Percentiles rank a stretch among this genome's conserved stretches.
Evolutionary conservation across 768 basidiomycete genomes (phyloP).

Genomic region (Lyophyllum atratum): DNA sequence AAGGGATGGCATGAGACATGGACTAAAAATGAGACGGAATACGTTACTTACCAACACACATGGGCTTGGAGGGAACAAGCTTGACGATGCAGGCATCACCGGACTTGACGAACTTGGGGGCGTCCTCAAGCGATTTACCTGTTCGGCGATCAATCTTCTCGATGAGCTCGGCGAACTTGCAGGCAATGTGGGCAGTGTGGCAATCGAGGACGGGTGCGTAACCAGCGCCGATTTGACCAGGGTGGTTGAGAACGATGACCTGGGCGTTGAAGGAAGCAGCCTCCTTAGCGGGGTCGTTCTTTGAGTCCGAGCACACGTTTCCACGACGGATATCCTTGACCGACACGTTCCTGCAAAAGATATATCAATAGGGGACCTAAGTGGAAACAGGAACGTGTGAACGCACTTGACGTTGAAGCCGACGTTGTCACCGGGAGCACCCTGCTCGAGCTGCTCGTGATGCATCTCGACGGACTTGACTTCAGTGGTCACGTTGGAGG

Average conservation of each 20-base stretch:
- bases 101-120: conserved; percentile 98
- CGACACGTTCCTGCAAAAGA: conserved; percentile 85
- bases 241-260: conserved; percentile 99
- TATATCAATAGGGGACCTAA: background rate
- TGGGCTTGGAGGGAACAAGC: conserved; percentile 94
- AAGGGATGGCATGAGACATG: conserved; percentile 3
- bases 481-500: conserved; percentile 98
- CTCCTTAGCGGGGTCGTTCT: conserved; percentile 99
- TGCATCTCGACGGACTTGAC: conserved; percentile 99
- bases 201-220: conserved; percentile 99
- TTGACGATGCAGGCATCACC: conserved; percentile 99
- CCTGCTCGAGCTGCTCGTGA: conserved; percentile 95
- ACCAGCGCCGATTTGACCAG: conserved; percentile 98
- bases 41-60: conserved; percentile 46
- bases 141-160: conserved; percentile 99
- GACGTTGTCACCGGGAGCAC: conserved; percentile 98
- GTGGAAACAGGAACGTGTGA: conserved; percentile 2
- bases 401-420: conserved; percentile 97
- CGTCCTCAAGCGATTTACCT: conserved; percentile 86
- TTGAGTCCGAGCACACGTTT: conserved; percentile 98
- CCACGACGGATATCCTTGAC: conserved; percentile 99
- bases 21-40: background rate
- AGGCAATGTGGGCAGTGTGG: conserved; percentile 99
- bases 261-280: conserved; percentile 99
- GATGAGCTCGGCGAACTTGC: conserved; percentile 97